phyloP scores from a whole-genome alignment of 1,139 yeast species.

The Magnusiomyces paraingens region DNA sequence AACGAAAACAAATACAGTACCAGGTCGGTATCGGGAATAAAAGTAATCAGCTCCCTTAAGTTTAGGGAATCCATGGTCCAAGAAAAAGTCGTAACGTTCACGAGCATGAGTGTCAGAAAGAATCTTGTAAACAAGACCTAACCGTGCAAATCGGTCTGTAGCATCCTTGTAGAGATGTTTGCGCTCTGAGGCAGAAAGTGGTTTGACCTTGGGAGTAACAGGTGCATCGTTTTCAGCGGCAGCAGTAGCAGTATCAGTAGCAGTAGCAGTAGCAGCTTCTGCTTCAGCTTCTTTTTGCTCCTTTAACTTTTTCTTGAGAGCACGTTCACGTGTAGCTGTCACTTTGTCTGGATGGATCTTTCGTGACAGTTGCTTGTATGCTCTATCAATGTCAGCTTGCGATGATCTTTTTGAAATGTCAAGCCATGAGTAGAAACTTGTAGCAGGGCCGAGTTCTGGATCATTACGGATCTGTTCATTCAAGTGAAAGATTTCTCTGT shows the following conservation, averaged over 20 bases:
- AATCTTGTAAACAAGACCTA: slow-evolving; percentile 69
- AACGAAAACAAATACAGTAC: slow-evolving; percentile 46
- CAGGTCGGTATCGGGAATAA: slow-evolving; percentile 42
- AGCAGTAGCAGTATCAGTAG: too few relatives aligned
- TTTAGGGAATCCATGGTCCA: slow-evolving; percentile 78
- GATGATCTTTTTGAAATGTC: slow-evolving; percentile 37
- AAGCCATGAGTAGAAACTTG: slow-evolving; percentile 57
- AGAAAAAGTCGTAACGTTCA: slow-evolving; percentile 78
- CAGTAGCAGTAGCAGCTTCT: too few relatives aligned
- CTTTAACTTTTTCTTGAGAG: slow-evolving; percentile 14
- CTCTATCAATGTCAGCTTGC: slow-evolving; percentile 59
- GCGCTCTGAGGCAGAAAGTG: slow-evolving; percentile 27
- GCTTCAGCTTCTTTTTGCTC: neutral
- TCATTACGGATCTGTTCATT: slow-evolving; percentile 60
- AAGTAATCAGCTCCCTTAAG: slow-evolving; percentile 46
- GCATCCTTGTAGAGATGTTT: slow-evolving; percentile 40
- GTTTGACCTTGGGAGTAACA: neutral
- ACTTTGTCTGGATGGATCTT: slow-evolving; percentile 79
- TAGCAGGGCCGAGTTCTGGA: slow-evolving; percentile 45
- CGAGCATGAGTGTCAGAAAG: slow-evolving; percentile 52
- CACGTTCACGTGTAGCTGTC: slow-evolving; percentile 27
- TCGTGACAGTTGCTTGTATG: slow-evolving; percentile 64
- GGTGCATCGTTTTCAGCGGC: neutral
- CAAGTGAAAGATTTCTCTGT: slow-evolving; percentile 73
- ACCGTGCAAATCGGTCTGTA: slow-evolving; percentile 58